These are phyloP conservation scores for Fagopyrum esculentum DNA, from an alignment of 148 eudicot genomes.

Conservation along the genomic window DNA sequence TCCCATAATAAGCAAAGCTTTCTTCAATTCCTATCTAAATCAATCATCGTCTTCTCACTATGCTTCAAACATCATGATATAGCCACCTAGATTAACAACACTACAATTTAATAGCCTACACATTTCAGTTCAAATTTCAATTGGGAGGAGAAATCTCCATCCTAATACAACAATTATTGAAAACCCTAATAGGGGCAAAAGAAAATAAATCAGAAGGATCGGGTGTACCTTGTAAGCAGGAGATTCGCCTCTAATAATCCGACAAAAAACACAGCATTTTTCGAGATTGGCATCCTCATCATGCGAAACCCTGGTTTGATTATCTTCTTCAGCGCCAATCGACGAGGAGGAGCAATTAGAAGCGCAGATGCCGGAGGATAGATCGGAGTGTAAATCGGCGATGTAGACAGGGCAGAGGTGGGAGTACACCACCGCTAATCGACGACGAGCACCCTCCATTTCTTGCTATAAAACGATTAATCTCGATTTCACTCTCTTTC, in stretches of 20 bases:
- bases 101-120: not conserved
- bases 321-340: not conserved
- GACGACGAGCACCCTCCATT: conserved; percentile 56
- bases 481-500: conserved; percentile 2
- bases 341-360: conserved; percentile 27
- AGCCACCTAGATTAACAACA: not conserved
- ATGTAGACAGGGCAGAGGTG: conserved; percentile 40
- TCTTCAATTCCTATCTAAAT: not conserved
- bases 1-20: not conserved
- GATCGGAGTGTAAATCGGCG: conserved; percentile 11
- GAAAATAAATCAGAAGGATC: not conserved
- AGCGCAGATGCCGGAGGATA: conserved; percentile 19
- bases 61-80: not conserved
- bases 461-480: not conserved
- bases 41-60: not conserved
- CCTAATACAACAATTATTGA: not conserved
- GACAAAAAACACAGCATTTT: conserved; percentile 60
- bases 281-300: conserved; percentile 6
- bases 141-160: not conserved
- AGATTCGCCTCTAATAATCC: conserved; percentile 56
- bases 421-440: conserved; percentile 46
- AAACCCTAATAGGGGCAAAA: not conserved
- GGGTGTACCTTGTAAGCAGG: conserved; percentile 70
- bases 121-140: not conserved
- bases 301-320: conserved; percentile 13